These are phyloP conservation scores for Bipolaris victoriae DNA, from an alignment of 2,329 filamentous ascomycete genomes.

Conservation along the genomic window DNA sequence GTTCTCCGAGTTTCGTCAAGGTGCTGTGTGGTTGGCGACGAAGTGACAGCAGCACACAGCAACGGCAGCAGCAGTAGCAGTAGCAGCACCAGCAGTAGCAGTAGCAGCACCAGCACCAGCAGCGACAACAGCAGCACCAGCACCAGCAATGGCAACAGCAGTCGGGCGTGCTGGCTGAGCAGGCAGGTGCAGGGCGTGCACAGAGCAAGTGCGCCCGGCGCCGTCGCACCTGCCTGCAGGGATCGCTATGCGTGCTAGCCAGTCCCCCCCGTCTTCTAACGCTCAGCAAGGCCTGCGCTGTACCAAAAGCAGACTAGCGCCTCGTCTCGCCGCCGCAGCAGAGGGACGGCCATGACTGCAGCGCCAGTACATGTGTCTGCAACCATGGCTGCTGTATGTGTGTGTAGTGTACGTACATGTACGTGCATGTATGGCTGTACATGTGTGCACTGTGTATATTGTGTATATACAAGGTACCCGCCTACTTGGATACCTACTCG, in stretches of 20 bases:
- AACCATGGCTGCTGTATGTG: too few relatives aligned
- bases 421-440: too few relatives aligned
- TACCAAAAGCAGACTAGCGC: too few relatives aligned
- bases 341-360: too few relatives aligned
- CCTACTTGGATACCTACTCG: too few relatives aligned
- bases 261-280: conserved; percentile 3
- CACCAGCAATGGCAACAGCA: neutral
- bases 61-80: neutral
- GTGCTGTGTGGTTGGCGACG: neutral
- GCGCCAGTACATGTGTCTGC: too few relatives aligned
- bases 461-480: too few relatives aligned
- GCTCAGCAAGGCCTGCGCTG: neutral
- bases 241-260: conserved; percentile 4
- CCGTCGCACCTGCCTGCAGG: conserved; percentile 5
- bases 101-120: neutral
- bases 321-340: neutral
- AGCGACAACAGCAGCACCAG: neutral
- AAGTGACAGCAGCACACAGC: neutral
- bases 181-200: neutral
- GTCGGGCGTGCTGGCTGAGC: neutral
- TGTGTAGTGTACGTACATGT: too few relatives aligned
- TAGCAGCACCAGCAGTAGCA: neutral
- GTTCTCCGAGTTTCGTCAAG: neutral
- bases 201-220: conserved; percentile 2
- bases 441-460: too few relatives aligned